Evolutionary conservation across 2,329 filamentous ascomycete species (phyloP).

Genomic region (Ophiostoma sp.): DNA sequence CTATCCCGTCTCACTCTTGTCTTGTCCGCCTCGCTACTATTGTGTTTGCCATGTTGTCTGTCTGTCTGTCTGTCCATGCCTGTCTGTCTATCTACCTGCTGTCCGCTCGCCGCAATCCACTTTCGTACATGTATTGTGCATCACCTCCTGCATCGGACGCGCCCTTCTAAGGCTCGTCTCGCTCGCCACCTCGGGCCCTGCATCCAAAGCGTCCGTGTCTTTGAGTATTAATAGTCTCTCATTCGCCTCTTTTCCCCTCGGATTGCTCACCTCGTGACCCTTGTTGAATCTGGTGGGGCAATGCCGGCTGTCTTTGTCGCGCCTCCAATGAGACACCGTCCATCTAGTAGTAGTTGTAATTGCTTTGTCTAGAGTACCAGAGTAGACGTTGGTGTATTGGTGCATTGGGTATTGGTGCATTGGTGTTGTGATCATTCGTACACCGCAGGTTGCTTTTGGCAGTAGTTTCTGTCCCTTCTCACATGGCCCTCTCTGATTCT

Average conservation of each 20-base stretch:
- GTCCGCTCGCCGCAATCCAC: not conserved
- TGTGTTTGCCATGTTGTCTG: no score
- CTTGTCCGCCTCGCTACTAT: not conserved
- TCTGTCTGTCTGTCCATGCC: not conserved
- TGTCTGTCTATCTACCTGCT: not conserved
- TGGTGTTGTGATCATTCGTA: constrained; percentile 8
- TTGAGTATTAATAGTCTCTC: not conserved
- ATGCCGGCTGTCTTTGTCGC: not conserved
- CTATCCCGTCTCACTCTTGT: not conserved
- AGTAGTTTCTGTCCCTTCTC: constrained; percentile 5
- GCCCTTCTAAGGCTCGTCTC: not conserved
- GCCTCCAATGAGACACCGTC: not conserved
- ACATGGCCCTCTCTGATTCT: not conserved
- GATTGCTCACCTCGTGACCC: constrained; percentile 6
- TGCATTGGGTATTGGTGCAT: not conserved
- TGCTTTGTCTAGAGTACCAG: not conserved
- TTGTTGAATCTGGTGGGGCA: not conserved
- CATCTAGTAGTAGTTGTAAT: not conserved
- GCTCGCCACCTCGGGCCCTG: not conserved
- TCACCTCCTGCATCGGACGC: constrained; percentile 23
- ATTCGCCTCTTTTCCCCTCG: constrained; percentile 2
- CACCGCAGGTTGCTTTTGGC: constrained; percentile 6
- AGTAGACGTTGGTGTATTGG: not conserved
- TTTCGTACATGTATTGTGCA: constrained; percentile 10
- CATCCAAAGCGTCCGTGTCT: not conserved